Conservation (phyloP, 805 yeast species). For the Candida sakaeoensis region DNA sequence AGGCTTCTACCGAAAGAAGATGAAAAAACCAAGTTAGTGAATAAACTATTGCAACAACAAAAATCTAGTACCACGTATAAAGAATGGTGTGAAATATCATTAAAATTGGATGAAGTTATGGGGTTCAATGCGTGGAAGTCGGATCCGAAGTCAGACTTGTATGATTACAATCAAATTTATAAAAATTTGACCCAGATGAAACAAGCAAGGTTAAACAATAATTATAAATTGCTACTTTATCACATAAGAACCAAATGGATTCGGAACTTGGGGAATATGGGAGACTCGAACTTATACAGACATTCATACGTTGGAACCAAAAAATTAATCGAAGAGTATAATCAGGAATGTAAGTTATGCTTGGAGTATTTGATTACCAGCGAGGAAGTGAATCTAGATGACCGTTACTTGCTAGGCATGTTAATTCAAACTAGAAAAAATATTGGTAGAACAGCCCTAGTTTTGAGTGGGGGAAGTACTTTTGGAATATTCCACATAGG, state of each 20-base stretch:
- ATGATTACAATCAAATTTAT: conserved; percentile 65
- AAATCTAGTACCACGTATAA: conserved; percentile 39
- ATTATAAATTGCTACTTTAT: conserved; percentile 62
- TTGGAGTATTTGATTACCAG: conserved; percentile 38
- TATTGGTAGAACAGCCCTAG: conserved; percentile 90
- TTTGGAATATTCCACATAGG: conserved; percentile 93
- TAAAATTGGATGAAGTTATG: conserved; percentile 59
- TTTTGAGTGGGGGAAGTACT: conserved; percentile 95
- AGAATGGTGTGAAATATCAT: conserved; percentile 67
- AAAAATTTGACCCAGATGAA: conserved; percentile 52
- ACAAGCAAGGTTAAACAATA: conserved; percentile 52
- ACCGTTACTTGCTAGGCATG: conserved; percentile 68
- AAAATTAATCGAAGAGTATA: conserved; percentile 73
- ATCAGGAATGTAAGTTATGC: conserved; percentile 63
- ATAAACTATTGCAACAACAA: conserved; percentile 25
- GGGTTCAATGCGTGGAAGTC: conserved; percentile 73
- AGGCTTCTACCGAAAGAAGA: conserved; percentile 18
- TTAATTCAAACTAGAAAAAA: conserved; percentile 84
- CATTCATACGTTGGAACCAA: conserved; percentile 87
- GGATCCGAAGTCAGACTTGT: conserved; percentile 56
- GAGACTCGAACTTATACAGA: conserved; percentile 71
- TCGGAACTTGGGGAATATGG: conserved; percentile 83
- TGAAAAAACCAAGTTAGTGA: conserved; percentile 20
- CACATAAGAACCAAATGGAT: conserved; percentile 81
- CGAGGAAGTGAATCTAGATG: conserved; percentile 50